phyloP scores from a whole-genome alignment of 2,329 filamentous ascomycete genomes.

The Zymoseptoria ardabiliae region DNA sequence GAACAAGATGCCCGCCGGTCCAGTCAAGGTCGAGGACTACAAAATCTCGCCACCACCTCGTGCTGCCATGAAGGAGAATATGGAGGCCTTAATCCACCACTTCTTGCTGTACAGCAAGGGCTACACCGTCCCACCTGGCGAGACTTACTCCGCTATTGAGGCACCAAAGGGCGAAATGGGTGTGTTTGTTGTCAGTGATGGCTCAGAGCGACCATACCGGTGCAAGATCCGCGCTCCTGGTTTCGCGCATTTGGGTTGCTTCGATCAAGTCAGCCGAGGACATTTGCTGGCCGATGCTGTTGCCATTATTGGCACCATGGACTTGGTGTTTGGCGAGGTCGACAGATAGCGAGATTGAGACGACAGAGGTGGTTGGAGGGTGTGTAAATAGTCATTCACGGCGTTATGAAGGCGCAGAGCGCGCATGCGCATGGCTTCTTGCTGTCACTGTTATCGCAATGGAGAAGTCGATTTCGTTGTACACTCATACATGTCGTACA shows the following conservation, averaged over 20 bases:
- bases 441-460: background rate
- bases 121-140: constrained; percentile 90
- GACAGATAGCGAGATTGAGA: constrained; percentile 10
- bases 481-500: background rate
- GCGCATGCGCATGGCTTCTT: background rate
- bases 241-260: constrained; percentile 88
- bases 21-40: constrained; percentile 95
- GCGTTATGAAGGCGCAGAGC: background rate
- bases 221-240: constrained; percentile 96
- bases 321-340: constrained; percentile 69
- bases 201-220: constrained; percentile 90
- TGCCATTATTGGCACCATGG: constrained; percentile 67
- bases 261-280: constrained; percentile 87
- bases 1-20: constrained; percentile 96
- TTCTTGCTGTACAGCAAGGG: constrained; percentile 99
- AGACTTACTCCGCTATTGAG: constrained; percentile 97
- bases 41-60: constrained; percentile 95
- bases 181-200: constrained; percentile 92
- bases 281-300: constrained; percentile 95
- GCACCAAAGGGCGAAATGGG: constrained; percentile 99
- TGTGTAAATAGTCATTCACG: background rate
- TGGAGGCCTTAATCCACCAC: constrained; percentile 99
- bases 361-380: background rate
- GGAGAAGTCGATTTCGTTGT: background rate
- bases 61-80: constrained; percentile 99